These are phyloP conservation scores for Passiflora organensis DNA, from an alignment of 345 rosid species.

Conservation along the genomic window DNA sequence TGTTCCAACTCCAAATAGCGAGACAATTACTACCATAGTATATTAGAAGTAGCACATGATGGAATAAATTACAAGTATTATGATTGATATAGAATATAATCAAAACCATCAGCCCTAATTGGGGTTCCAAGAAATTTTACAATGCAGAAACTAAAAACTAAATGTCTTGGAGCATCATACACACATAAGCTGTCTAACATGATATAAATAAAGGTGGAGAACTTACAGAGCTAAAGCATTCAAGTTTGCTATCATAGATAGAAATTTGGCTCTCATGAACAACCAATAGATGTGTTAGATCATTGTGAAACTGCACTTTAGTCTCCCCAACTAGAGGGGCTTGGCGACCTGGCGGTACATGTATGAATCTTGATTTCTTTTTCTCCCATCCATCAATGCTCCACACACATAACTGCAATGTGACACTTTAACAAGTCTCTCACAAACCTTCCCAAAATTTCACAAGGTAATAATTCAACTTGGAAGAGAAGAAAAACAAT, in stretches of 20 bases:
- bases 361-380: constrained; percentile 34
- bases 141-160: background rate
- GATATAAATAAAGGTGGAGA: background rate
- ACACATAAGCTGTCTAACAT: no score
- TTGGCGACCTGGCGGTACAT: constrained; percentile 35
- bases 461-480: no score
- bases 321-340: constrained; percentile 37
- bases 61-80: no score
- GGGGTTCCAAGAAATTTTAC: no score
- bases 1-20: background rate
- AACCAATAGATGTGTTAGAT: constrained; percentile 40
- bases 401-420: constrained; percentile 59
- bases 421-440: background rate
- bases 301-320: constrained; percentile 45
- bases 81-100: no score
- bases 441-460: no score
- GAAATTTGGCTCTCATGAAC: constrained; percentile 44
- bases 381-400: constrained; percentile 81
- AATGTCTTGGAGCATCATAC: background rate
- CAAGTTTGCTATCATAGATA: constrained; percentile 42
- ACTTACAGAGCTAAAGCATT: constrained; percentile 38
- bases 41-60: no score
- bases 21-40: no score
- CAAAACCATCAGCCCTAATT: no score
- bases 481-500: no score